These are phyloP conservation scores for Thraustotheca clavata DNA, from an alignment of 352 stramenopile species.

Conservation along the genomic window DNA sequence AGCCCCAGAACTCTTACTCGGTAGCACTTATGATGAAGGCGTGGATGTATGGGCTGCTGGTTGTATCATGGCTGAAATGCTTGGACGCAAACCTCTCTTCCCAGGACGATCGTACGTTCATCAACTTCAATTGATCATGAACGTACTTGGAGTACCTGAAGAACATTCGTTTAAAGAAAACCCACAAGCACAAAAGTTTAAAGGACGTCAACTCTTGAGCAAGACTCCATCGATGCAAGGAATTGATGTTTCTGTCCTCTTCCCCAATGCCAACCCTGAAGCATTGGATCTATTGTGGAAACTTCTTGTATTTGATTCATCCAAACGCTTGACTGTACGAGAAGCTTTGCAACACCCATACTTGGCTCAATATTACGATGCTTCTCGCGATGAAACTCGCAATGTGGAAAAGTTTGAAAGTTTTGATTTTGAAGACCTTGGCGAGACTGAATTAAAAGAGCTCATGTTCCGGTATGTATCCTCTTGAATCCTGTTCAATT, in stretches of 20 bases:
- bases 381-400: constrained; percentile 47
- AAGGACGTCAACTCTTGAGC: constrained; percentile 73
- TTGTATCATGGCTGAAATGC: constrained; percentile 85
- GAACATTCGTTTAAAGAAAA: constrained; percentile 87
- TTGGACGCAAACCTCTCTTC: constrained; percentile 77
- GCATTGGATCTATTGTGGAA: constrained; percentile 79
- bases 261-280: constrained; percentile 80
- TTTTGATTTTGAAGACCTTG: constrained; percentile 79
- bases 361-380: constrained; percentile 84
- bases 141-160: constrained; percentile 76
- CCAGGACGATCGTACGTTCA: constrained; percentile 82
- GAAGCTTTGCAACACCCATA: constrained; percentile 95
- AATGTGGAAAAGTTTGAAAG: constrained; percentile 73
- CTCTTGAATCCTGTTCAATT: background rate
- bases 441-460: constrained; percentile 78
- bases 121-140: constrained; percentile 85
- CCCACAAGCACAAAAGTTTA: constrained; percentile 79
- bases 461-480: constrained; percentile 59
- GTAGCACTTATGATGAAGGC: constrained; percentile 72
- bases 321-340: constrained; percentile 93
- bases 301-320: constrained; percentile 89
- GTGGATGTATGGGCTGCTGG: constrained; percentile 82
- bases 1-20: constrained; percentile 74
- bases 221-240: constrained; percentile 68
- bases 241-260: constrained; percentile 74